Percentiles rank a stretch among this genome's conserved stretches.
These are phyloP conservation scores for Tuber indicum DNA, from an alignment of 495 filamentous ascomycete genomes.

Conservation along the genomic window DNA sequence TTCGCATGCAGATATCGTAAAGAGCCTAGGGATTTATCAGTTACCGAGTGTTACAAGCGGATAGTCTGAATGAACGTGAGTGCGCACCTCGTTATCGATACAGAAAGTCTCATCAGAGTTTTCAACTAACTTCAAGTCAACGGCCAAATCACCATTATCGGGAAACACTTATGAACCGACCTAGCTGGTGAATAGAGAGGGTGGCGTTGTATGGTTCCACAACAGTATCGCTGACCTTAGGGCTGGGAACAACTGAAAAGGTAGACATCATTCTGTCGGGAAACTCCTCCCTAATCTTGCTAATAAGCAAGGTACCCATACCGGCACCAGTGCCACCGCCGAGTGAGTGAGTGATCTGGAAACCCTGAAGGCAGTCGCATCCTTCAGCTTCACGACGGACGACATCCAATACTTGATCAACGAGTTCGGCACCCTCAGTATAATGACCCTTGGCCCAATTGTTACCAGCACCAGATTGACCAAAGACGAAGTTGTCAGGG, in stretches of 20 bases:
- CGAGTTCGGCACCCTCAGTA: constrained; percentile 98
- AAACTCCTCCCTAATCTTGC: constrained; percentile 99
- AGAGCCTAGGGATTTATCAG: constrained; percentile 54
- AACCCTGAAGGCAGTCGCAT: constrained; percentile 99
- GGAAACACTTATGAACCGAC: constrained; percentile 15
- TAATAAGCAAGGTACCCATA: constrained; percentile 99
- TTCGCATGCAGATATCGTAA: constrained; percentile 99
- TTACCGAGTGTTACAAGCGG: neutral
- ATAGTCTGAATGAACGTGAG: neutral
- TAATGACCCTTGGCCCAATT: constrained; percentile 99
- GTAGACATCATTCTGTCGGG: constrained; percentile 99
- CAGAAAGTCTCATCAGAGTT: constrained; percentile 99
- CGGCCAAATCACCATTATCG: neutral
- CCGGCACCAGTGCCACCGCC: constrained; percentile 99
- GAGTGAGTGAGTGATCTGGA: constrained; percentile 99
- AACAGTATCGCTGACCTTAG: constrained; percentile 98
- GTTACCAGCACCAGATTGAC: constrained; percentile 98
- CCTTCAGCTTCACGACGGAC: constrained; percentile 97
- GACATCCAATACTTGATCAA: constrained; percentile 96
- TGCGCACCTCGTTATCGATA: constrained; percentile 87
- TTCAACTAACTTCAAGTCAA: constrained; percentile 56
- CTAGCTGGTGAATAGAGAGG: constrained; percentile 92
- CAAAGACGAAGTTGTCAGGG: constrained; percentile 99
- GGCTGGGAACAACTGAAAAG: constrained; percentile 96
- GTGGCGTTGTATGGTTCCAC: constrained; percentile 99